Conservation (phyloP, 2,329 filamentous ascomycete species). For the Dactylonectria estremocensis region DNA sequence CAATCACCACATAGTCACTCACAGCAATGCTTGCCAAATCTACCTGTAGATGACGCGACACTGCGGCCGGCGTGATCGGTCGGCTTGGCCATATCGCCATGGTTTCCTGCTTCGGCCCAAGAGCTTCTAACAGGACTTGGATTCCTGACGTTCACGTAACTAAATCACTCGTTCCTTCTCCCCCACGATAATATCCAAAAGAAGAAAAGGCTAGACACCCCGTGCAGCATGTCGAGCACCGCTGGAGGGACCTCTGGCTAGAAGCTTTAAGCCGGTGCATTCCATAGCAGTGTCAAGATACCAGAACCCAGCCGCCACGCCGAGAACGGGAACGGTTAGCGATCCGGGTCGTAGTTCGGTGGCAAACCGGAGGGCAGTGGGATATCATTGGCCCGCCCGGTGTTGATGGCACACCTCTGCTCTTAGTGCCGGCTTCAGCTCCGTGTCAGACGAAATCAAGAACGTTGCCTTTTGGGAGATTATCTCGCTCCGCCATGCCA, state of each 20-base stretch:
- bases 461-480: conserved; percentile 2
- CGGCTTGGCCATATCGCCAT: too few species aligned
- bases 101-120: too few species aligned
- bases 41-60: too few species aligned
- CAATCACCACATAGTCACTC: too few species aligned
- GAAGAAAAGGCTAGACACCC: not conserved
- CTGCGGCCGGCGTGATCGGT: too few species aligned
- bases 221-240: not conserved
- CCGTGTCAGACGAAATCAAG: conserved; percentile 14
- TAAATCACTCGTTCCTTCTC: not conserved
- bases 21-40: too few species aligned
- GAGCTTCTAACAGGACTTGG: too few species aligned
- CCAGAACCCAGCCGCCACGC: not conserved
- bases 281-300: not conserved
- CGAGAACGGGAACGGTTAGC: conserved; percentile 14
- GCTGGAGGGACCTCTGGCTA: not conserved
- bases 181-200: not conserved
- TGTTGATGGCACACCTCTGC: conserved; percentile 8
- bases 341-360: conserved; percentile 16
- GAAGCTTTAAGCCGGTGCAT: not conserved
- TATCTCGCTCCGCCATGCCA: conserved; percentile 22
- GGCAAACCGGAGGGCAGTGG: conserved; percentile 9
- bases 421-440: conserved; percentile 22
- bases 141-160: not conserved
- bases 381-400: conserved; percentile 21